Base-by-base conservation (phyloP, 495 filamentous ascomycete genomes). In the Staphylotrichum tortipilum region DNA sequence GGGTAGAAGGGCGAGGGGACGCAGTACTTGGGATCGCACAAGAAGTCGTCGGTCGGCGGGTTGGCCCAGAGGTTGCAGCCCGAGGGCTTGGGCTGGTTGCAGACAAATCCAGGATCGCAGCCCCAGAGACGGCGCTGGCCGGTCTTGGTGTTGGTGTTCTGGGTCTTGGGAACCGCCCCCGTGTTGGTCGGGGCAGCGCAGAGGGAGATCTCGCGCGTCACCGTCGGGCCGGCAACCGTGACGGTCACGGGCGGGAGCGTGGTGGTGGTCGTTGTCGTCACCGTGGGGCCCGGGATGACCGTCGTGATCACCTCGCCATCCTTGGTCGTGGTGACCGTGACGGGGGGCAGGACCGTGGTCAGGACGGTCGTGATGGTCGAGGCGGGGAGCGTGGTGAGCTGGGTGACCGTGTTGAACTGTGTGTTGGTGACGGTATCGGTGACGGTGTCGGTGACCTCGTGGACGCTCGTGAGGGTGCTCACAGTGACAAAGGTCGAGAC, bases 101-200 rank as follows among this genome's bases (percentile, higher is more conserved):
- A 88, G 18, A 87, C 64, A 12, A 52, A 79, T 1, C 84, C 83
- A 9, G 84, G 79, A 8, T 63, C 44, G 52, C 84, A 88, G 28
- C 84, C 84, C 72, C 73, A 82, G 1, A 73, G 75, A 29, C 57
- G 62, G 34, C 77, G 64, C 4, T 50, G 23, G 22, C 58, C 23
- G 17, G 58, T 60, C 22, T 44, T 21, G 19, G 18, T 21, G 15
- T 55, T 41, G 17, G n/a, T n/a, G n/a, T n/a, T 60, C 22, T 44
- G 17, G 19, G 18, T 21, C n/a, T 55, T 41, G 17, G 48, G n/a
- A n/a, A 40, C 33, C 15, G 40, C n/a, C 15, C 30, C 31, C 12
- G 33, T 4, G 22, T 59, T 61, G 2, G 58, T 62, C 15, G 64
- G 61, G 0, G 57, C 47, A 4, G 63, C 39, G 47, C 70, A 73